Evolutionary conservation across 2,329 filamentous ascomycete species (phyloP).

Genomic region (Monosporascus sp.): DNA sequence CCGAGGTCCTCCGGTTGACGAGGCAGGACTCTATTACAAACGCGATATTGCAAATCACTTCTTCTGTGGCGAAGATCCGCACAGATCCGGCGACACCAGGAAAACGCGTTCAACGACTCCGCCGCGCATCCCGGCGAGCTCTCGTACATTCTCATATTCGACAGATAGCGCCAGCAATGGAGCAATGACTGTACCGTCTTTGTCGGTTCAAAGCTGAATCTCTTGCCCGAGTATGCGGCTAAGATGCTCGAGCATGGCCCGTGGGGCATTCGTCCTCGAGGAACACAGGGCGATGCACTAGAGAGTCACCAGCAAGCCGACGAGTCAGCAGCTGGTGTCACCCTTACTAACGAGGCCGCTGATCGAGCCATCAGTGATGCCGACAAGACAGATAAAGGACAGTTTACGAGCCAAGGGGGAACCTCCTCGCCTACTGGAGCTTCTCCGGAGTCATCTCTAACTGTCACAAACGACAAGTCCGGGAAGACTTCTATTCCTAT

Average conservation of each 20-base stretch:
- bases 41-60: conserved; percentile 15
- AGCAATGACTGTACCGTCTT: conserved; percentile 17
- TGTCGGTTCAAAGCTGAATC: conserved; percentile 14
- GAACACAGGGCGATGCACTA: background rate
- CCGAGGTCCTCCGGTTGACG: conserved; percentile 5
- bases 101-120: conserved; percentile 16
- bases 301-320: background rate
- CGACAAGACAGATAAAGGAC: background rate
- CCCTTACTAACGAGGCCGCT: background rate
- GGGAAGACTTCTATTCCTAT: background rate
- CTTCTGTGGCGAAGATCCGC: conserved; percentile 5
- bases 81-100: background rate
- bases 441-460: background rate
- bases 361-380: background rate
- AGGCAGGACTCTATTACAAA: conserved; percentile 8
- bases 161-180: conserved; percentile 18
- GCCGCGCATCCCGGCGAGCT: conserved; percentile 11
- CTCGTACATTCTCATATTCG: conserved; percentile 16
- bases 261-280: conserved; percentile 9
- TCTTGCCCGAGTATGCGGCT: conserved; percentile 18
- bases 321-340: background rate
- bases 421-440: background rate
- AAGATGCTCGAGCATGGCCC: conserved; percentile 16
- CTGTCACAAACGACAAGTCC: background rate
- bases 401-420: background rate